Evolutionary conservation across 2,329 filamentous ascomycete species (phyloP).

Genomic region (Cercospora sojina): DNA sequence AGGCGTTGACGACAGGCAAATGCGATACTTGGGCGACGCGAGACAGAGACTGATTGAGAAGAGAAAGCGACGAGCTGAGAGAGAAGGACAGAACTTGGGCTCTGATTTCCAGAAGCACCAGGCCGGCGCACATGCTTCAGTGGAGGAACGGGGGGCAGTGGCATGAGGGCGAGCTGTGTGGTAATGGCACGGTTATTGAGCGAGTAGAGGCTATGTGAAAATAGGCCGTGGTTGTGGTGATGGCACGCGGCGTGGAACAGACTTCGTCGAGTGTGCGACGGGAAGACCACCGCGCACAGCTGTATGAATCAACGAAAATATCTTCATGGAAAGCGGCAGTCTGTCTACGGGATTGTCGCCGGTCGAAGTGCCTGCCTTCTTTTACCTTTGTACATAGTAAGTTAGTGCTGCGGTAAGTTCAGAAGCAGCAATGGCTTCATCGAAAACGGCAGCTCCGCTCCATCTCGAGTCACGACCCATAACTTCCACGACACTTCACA

Average conservation of each 20-base stretch:
- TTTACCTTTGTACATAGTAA: conserved; percentile 8
- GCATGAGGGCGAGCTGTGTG: conserved; percentile 1
- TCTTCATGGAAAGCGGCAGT: conserved; percentile 1
- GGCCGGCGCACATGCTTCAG: conserved; percentile 27
- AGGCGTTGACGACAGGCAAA: conserved; percentile 81
- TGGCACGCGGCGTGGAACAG: neutral
- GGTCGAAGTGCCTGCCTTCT: neutral
- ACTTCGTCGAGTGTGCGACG: neutral
- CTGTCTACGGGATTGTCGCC: conserved; percentile 1
- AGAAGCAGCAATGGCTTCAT: conserved; percentile 6
- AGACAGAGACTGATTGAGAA: conserved; percentile 84
- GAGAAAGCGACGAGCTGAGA: conserved; percentile 72
- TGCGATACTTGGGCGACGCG: conserved; percentile 71
- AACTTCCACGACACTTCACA: neutral
- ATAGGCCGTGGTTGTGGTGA: neutral
- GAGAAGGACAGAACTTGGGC: conserved; percentile 49
- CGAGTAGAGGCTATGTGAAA: neutral
- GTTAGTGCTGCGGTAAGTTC: conserved; percentile 5
- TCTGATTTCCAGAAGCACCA: conserved; percentile 36
- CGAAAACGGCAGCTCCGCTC: conserved; percentile 10
- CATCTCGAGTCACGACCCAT: neutral
- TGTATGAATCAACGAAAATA: conserved; percentile 8
- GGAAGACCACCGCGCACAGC: neutral
- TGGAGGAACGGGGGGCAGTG: conserved; percentile 8
- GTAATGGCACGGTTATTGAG: neutral